A percentile compares a stretch with the other conserved stretches of the same genome.
phyloP scores from a whole-genome alignment of 495 filamentous ascomycete species.

The Aspergillus kassunensis region DNA sequence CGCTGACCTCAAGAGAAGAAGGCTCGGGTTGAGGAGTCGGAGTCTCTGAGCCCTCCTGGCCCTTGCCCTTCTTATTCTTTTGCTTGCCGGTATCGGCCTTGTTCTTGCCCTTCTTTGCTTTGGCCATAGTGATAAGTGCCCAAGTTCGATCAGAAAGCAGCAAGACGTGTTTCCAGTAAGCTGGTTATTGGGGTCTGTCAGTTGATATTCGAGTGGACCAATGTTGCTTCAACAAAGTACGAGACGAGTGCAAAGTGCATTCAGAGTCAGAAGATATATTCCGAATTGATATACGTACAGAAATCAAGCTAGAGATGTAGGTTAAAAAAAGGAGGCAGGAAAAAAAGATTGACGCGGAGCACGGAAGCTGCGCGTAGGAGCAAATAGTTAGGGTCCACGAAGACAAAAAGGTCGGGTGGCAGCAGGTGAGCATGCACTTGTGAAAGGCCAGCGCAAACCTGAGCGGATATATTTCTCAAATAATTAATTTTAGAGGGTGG shows the following conservation, averaged over 20 bases:
- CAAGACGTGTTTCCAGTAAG: conserved; percentile 46
- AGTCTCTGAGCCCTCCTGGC: conserved; percentile 29
- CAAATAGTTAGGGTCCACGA: conserved; percentile 38
- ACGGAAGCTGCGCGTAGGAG: conserved; percentile 26
- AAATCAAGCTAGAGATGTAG: conserved; percentile 16
- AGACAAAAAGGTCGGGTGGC: conserved; percentile 20
- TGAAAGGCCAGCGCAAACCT: conserved; percentile 21
- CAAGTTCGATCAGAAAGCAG: conserved; percentile 23
- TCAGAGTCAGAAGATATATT: conserved; percentile 36
- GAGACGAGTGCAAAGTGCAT: conserved; percentile 35
- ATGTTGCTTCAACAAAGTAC: conserved; percentile 24
- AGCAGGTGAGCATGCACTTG: conserved; percentile 24
- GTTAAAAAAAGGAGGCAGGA: conserved; percentile 11
- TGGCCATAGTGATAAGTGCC: conserved; percentile 38
- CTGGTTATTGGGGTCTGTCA: conserved; percentile 24
- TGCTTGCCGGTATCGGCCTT: conserved; percentile 29
- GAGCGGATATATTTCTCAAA: conserved; percentile 15
- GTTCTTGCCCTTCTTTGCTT: conserved; percentile 35
- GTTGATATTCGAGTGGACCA: conserved; percentile 31
- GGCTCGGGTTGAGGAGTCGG: conserved; percentile 29
- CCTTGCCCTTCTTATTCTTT: conserved; percentile 43
- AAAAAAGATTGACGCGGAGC: conserved; percentile 23
- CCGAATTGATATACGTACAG: conserved; percentile 25
- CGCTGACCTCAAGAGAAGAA: conserved; percentile 14
- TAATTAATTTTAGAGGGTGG: conserved; percentile 18